Base-by-base conservation (phyloP, 164 flowering plant genomes). In the Annona squamosa region DNA sequence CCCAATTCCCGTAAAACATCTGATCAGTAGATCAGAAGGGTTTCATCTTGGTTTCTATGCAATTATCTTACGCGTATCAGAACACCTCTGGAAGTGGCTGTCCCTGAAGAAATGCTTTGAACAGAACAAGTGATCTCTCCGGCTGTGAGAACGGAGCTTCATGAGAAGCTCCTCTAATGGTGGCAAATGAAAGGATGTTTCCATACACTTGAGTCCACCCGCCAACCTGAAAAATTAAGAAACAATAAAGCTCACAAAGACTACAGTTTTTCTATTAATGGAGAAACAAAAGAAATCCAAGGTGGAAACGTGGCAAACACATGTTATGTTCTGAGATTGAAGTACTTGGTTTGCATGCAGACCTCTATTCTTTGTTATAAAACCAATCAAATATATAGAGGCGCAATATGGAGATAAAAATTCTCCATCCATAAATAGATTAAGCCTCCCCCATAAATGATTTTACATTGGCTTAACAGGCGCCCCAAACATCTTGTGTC, bases 111-210 rank as follows among this genome's bases (percentile, higher is more conserved):
- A 92, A 89, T 10, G 92, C 77, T 80, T 81, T 84, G 82, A 92
- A 88, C 77, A 92, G 78, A 72, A 81, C 93, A 63, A 90, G 88
- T 1, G 97, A 89, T 83, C 97, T 84, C 80, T 84, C 87, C 3
- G 97, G 97, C 81, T 92, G 97, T 1, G 97, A 88, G 81, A 87
- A 90, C 37, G 97, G 97, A 68, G 90, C 97, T 84, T 90, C 95
- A 78, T 92, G 97, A 43, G 97, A 85, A 48, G 97, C 97, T 72
- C 97, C 97, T 85, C 97, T 86, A 44, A 92, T 85, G 57, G 97
- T 92, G 37, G 95, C 97, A 80, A 92, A 90, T 2, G 97, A 86
- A 42, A 92, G 81, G n/a, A 90, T 75, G 74, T 89, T 77, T 0
- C 92, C 95, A 79, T 90, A 90, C 44, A 86, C 92, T 77, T 90